Base-by-base conservation (phyloP, 2,329 filamentous ascomycete species). In the Alternaria rosae region DNA sequence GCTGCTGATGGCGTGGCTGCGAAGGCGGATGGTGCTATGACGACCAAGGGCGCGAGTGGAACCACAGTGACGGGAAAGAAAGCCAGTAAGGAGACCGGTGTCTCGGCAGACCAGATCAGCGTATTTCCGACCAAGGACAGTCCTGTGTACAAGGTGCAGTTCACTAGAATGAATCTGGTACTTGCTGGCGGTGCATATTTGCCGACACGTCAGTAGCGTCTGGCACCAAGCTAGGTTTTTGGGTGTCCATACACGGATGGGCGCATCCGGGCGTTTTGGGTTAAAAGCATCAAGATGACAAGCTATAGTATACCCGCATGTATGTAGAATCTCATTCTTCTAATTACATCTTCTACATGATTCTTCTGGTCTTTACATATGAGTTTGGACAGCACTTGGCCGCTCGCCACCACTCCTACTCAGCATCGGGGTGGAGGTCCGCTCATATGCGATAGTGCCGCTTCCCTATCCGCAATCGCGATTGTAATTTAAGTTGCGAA, bases 81-180 rank as follows among this genome's bases (percentile, higher is more conserved):
- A 83, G 92, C 92, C 79, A 88, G 87, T 58, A 97, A 97, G 79
- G 94, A 97, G 72, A 92, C 93, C 5, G 92, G 92, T 72, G 91
- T 97, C 45, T 94, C 91, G 0, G 90, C 93, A 0, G 95, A 99
- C 75, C 95, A 98, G 81, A 96, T 99, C 81, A 93, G 89, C 67
- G 94, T 92, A 1, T 98, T 97, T 76, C 90, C 93, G 1, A 98
- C 95, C 5, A 99, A 99, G 86, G 97, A 97, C 82, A 94, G 91
- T 15, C 94, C 94, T 0, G 92, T 98, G 11, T 92, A 96, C 80
- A 95, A 94, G 81, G 94, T 97, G 56, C 88, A 91, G 74, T 97
- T 97, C 73, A 98, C 95, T 4, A 86, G 93, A 63, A 97, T 97
- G 92, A 99, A 99, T 77, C 80, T 98, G 68, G 91, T 97, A 12